phyloP scores from a whole-genome alignment of 176 grass and related monocot species.

The Bromus sterilis region DNA sequence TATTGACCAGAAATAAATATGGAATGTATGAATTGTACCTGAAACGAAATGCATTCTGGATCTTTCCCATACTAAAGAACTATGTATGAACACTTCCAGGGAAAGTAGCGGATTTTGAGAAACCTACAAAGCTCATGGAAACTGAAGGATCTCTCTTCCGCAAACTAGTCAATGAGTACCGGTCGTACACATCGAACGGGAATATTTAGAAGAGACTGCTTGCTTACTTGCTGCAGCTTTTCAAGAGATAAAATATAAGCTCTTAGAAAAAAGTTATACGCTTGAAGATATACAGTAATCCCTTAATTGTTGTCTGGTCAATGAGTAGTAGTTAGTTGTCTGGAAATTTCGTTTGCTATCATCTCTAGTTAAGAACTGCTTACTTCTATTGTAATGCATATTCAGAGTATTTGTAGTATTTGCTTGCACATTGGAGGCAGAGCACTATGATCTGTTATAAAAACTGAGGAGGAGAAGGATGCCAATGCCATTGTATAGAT shows the following conservation, averaged over 20 bases:
- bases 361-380: no score
- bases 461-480: no score
- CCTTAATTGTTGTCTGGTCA: no score
- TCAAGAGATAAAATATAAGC: not conserved
- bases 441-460: no score
- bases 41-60: not conserved
- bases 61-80: not conserved
- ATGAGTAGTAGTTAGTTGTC: no score
- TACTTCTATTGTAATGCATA: not conserved
- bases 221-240: not conserved
- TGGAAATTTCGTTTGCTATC: no score
- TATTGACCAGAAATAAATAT: no score
- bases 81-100: slow-evolving; percentile 25
- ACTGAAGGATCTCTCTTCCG: slow-evolving; percentile 50
- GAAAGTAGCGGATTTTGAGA: slow-evolving; percentile 59
- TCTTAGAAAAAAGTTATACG: no score
- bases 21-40: not conserved
- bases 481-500: no score
- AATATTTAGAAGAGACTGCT: slow-evolving; percentile 9
- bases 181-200: slow-evolving; percentile 24
- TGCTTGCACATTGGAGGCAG: no score
- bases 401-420: not conserved
- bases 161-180: not conserved
- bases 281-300: no score
- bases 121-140: slow-evolving; percentile 65